A percentile compares a stretch with the other conserved stretches of the same genome.
These are phyloP conservation scores for Neurospora tetrasperma DNA, from an alignment of 495 filamentous ascomycete genomes.

Conservation along the genomic window DNA sequence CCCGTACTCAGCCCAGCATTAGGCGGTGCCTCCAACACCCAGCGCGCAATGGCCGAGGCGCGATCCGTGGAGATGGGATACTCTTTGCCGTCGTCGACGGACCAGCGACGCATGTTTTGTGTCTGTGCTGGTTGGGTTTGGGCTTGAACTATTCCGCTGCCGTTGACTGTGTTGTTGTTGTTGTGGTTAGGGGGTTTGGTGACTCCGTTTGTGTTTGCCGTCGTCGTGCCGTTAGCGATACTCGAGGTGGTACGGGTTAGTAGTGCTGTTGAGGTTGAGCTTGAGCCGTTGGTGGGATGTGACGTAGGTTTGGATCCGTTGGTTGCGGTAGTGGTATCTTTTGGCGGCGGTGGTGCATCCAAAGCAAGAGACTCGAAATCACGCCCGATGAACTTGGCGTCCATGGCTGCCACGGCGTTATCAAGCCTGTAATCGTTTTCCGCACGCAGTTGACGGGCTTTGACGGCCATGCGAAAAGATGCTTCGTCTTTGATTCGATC, in stretches of 20 bases:
- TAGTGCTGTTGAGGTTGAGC: background rate
- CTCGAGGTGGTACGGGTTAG: conserved; percentile 10
- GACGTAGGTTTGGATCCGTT: conserved; percentile 8
- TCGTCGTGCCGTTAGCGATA: conserved; percentile 6
- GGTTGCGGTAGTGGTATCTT: conserved; percentile 5
- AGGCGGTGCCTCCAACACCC: conserved; percentile 38
- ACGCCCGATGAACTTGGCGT: conserved; percentile 2
- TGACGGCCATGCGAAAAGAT: conserved; percentile 49
- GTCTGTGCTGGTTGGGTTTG: background rate
- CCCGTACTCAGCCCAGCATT: conserved; percentile 1
- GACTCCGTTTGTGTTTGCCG: background rate
- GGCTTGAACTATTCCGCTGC: background rate
- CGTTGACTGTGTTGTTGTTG: background rate
- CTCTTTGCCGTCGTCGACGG: conserved; percentile 53
- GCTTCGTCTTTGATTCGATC: conserved; percentile 56
- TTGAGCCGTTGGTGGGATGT: background rate
- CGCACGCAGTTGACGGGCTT: conserved; percentile 46
- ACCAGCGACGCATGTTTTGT: conserved; percentile 34
- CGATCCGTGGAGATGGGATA: conserved; percentile 60
- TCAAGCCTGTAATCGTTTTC: conserved; percentile 37
- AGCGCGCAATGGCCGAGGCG: conserved; percentile 54
- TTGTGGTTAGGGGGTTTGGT: background rate
- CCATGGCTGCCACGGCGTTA: conserved; percentile 15
- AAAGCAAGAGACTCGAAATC: background rate
- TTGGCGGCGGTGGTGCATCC: background rate